A percentile compares a stretch with the other conserved stretches of the same genome.
These are phyloP conservation scores for Claviceps lovelessii DNA, from an alignment of 2,329 filamentous ascomycete species.

Conservation along the genomic window DNA sequence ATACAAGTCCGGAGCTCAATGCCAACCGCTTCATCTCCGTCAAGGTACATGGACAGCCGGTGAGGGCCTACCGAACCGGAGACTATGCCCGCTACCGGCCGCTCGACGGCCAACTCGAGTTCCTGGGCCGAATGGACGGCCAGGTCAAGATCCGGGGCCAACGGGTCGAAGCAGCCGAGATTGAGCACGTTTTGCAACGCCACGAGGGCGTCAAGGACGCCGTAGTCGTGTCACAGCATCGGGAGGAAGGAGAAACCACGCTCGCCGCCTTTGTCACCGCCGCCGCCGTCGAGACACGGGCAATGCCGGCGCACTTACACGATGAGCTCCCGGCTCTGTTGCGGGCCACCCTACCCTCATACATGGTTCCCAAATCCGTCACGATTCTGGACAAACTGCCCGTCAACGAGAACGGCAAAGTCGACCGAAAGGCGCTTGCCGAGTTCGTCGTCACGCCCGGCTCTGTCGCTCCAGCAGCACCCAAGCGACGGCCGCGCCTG, in stretches of 20 bases:
- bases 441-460: not conserved
- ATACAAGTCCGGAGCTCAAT: not conserved
- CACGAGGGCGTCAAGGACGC: not conserved
- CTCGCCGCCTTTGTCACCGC: not conserved
- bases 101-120: not conserved
- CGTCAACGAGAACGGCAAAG: slow-evolving; percentile 9
- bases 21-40: not conserved
- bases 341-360: slow-evolving; percentile 6
- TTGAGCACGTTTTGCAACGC: not conserved
- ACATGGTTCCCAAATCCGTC: slow-evolving; percentile 12
- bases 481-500: not conserved
- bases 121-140: not conserved
- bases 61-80: not conserved
- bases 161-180: not conserved
- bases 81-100: not conserved
- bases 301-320: not conserved
- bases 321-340: not conserved
- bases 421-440: slow-evolving; percentile 7
- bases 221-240: not conserved
- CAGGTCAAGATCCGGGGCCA: not conserved
- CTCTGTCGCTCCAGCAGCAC: not conserved
- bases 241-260: not conserved
- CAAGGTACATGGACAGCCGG: not conserved
- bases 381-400: slow-evolving; percentile 8
- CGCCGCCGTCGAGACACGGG: not conserved